These are phyloP conservation scores for Carex littledalei DNA, from an alignment of 176 grass and related monocot species.

Conservation along the genomic window DNA sequence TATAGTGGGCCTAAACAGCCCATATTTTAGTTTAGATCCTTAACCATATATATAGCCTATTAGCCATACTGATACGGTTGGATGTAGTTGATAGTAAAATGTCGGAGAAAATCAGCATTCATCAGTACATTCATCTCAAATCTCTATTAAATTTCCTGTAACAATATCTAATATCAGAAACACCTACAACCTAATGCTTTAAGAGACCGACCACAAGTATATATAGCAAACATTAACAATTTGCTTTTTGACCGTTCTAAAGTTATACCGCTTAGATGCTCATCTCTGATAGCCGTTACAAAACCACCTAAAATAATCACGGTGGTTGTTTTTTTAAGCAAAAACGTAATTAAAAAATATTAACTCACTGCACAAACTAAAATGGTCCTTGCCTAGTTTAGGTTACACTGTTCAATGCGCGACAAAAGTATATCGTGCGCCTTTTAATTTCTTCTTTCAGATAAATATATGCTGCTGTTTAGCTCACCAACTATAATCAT, in stretches of 20 bases:
- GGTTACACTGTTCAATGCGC: neutral
- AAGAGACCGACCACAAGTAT: neutral
- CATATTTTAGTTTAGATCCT: neutral
- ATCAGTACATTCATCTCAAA: neutral
- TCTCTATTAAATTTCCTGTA: neutral
- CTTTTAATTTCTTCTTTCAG: neutral
- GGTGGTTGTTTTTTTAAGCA: neutral
- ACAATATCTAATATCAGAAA: neutral
- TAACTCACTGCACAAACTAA: neutral
- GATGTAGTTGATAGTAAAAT: neutral
- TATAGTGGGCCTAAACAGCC: neutral
- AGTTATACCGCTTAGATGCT: neutral
- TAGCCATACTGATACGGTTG: neutral
- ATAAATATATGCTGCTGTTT: neutral
- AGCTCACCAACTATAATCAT: constrained; percentile 12
- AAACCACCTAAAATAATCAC: constrained; percentile 3
- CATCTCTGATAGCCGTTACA: neutral
- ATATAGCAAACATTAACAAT: neutral
- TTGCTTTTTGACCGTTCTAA: neutral
- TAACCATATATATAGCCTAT: neutral
- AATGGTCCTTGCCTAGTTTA: neutral
- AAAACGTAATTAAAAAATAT: neutral
- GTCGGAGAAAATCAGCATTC: too few relatives aligned
- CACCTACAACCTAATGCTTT: neutral
- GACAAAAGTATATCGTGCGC: neutral